These are phyloP conservation scores for Botrytis porri DNA, from an alignment of 2,329 filamentous ascomycete genomes.

Conservation along the genomic window DNA sequence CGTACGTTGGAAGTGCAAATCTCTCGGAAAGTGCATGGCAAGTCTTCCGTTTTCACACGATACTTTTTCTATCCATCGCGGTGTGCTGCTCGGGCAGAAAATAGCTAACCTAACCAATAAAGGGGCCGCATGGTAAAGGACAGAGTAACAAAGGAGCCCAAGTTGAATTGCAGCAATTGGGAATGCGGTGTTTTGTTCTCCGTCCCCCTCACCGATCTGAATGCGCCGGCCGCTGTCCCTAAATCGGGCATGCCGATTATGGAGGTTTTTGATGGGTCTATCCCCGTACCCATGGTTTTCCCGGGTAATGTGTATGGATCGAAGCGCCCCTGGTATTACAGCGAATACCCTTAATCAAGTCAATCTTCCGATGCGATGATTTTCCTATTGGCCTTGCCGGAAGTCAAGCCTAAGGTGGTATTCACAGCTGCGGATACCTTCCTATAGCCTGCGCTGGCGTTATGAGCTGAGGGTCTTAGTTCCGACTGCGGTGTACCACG, in stretches of 20 bases:
- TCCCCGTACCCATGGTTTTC: constrained; percentile 63
- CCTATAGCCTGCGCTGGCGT: neutral
- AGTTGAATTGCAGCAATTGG: constrained; percentile 88
- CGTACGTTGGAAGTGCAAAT: constrained; percentile 88
- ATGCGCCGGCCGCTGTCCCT: constrained; percentile 6
- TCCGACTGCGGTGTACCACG: constrained; percentile 14
- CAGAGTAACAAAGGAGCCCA: constrained; percentile 61
- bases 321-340: constrained; percentile 35
- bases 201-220: constrained; percentile 11
- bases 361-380: constrained; percentile 12
- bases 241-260: constrained; percentile 29
- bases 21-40: constrained; percentile 90
- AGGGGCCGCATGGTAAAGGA: constrained; percentile 79
- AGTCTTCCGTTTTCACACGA: constrained; percentile 38
- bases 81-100: neutral
- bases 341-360: constrained; percentile 18
- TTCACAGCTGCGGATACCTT: neutral
- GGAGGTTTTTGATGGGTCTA: constrained; percentile 49
- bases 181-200: constrained; percentile 84
- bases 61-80: neutral
- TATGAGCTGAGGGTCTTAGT: constrained; percentile 1
- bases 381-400: neutral
- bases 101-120: constrained; percentile 9
- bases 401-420: neutral
- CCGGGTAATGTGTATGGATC: constrained; percentile 48